Conservation (phyloP, 2,329 filamentous ascomycete species). For the Fusarium irregulare region DNA sequence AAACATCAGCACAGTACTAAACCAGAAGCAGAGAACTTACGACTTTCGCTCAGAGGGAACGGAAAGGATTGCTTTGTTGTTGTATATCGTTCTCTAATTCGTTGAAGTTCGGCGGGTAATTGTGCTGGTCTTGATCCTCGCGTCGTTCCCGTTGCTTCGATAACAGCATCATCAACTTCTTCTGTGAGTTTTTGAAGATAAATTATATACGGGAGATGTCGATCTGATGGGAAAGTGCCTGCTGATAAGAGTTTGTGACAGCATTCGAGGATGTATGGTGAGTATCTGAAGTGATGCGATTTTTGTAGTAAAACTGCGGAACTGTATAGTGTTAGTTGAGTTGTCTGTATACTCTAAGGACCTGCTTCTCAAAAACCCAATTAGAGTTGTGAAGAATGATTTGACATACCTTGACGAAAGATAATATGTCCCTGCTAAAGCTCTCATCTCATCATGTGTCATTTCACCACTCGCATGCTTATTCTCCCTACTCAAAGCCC, state of each 20-base stretch:
- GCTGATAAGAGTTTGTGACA: slow-evolving; percentile 35
- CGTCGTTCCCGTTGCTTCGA: slow-evolving; percentile 14
- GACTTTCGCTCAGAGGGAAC: slow-evolving; percentile 48
- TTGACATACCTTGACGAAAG: slow-evolving; percentile 47
- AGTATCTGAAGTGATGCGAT: slow-evolving; percentile 45
- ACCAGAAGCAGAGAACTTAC: slow-evolving; percentile 28
- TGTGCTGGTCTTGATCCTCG: slow-evolving; percentile 1
- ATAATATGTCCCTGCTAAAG: slow-evolving; percentile 49
- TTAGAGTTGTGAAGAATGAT: rapidly evolving
- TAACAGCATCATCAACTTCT: slow-evolving; percentile 46
- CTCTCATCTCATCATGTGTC: slow-evolving; percentile 46
- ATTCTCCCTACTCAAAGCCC: slow-evolving; percentile 44
- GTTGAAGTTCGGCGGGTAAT: slow-evolving; percentile 33
- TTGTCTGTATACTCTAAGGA: not conserved
- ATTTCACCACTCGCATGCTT: slow-evolving; percentile 32
- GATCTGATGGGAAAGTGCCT: slow-evolving; percentile 39
- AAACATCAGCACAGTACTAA: not conserved
- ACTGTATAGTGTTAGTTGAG: not conserved
- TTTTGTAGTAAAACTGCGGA: slow-evolving; percentile 48
- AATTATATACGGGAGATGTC: slow-evolving; percentile 47
- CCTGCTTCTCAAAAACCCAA: not conserved
- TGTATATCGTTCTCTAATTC: slow-evolving; percentile 35
- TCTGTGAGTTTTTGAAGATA: slow-evolving; percentile 48
- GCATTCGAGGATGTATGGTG: slow-evolving; percentile 45
- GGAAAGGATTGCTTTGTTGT: slow-evolving; percentile 41